phyloP scores from a whole-genome alignment of 441 rosid species.

The Syzygium syzygioides region DNA sequence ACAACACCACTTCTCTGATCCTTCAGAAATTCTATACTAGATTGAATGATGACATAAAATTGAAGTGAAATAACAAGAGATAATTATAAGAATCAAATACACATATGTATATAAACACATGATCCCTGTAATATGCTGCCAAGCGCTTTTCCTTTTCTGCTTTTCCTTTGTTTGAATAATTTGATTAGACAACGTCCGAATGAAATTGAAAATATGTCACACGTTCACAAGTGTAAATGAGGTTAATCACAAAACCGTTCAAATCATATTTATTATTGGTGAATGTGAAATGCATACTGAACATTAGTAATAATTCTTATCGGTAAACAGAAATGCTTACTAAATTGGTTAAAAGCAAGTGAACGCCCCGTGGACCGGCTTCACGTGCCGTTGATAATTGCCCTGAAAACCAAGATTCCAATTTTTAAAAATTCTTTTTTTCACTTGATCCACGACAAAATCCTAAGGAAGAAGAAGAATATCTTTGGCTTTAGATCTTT shows the following conservation, averaged over 20 bases:
- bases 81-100: neutral
- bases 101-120: neutral
- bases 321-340: neutral
- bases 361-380: neutral
- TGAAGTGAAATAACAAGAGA: neutral
- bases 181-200: neutral
- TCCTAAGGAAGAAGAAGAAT: neutral
- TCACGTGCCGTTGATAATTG: neutral
- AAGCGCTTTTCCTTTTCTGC: neutral
- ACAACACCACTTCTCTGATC: neutral
- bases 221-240: neutral
- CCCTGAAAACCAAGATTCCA: neutral
- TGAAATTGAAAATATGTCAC: neutral
- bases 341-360: neutral
- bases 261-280: no score
- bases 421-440: neutral
- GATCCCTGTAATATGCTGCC: neutral
- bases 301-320: neutral
- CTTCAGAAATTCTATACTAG: neutral
- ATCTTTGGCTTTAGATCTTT: neutral
- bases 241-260: neutral
- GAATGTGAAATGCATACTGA: neutral
- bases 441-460: neutral
- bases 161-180: neutral
- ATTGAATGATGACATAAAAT: neutral